Evolutionary conservation across 1,284 basidiomycete genomes (phyloP), one percentile per base, ranked within the genome.

Genomic region (Boletus mariae): DNA sequence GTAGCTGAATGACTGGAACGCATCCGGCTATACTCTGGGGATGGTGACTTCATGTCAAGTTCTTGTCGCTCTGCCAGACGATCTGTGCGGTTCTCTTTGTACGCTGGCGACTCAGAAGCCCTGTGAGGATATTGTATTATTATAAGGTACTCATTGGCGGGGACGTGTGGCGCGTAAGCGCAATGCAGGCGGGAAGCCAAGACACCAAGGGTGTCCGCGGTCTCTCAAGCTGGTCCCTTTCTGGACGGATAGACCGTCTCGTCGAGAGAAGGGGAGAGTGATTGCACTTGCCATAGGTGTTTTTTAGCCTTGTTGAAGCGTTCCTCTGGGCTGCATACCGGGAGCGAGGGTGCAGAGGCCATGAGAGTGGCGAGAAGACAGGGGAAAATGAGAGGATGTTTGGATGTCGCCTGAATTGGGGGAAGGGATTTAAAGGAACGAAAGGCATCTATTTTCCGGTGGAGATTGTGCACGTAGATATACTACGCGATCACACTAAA

Each of bases 401-500:
- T 51, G 55, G 47, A 55, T 56, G 62, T 57, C 49, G 57, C 49
- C 66, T 55, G 52, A 49, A 59, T 20, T 56, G 58, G 57, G 46
- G 58, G 54, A 54, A 56, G 62, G 62, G 55, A 61, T 69, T 71
- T 70, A 71, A 70, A 68, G 56, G 66, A 64, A 54, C 41, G 48
- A 67, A 54, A 58, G 38, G 60, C 59, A 53, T 52, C 43, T 50
- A 57, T 65, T 68, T 62, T 53, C 61, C 67, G 68, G 67, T 70
- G 57, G 67, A 69, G 66, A 69, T 71, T 71, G 63, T 69, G 60
- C 63, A 71, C 67, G 67, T 71, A 72, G 69, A 72, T 72, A 71
- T 67, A 69, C 67, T 66, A 71, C 68, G 67, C 61, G 67, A 68
- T 72, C 70, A 71, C 58, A 61, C 70, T 67, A 68, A 70, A 70